Evolutionary conservation across 257 asterid species (phyloP), one percentile per base, ranked within the genome.

Genomic region (Lycium barbarum): DNA sequence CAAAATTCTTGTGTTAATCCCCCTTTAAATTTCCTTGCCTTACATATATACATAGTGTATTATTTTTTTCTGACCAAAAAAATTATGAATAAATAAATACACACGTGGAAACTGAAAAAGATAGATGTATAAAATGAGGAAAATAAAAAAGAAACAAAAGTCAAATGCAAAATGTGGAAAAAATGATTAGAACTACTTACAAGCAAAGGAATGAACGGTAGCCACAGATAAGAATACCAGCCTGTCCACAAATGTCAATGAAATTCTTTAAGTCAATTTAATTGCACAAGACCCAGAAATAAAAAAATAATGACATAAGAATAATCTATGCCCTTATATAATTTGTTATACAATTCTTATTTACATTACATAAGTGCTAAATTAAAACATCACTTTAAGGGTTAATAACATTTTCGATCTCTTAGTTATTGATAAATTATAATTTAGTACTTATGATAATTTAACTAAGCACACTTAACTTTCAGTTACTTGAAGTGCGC

Each of bases 221-320:
- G 92, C 99, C 99, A 96, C 7, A 90, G 85, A 86, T 94, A 94
- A 26, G 99, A 94, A 84, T 92, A 91, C 96, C 95, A 93, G 83
- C 99, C 99, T 96, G 94, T 87, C 83, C 80, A 81, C 80, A 84
- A 26, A 68, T 59, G 26, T 68, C 66, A 33, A 45, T 63, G 38
- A 72, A 47, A 73, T 58, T 33, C 3, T 22, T 83, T 59, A 73
- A 26, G 84, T 78, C 68, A 70, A 79, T 3, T 13, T 8, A 35
- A 47, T 67, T 53, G 33, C 22, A 58, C 18, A 74, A 74, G 18
- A 55, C 61, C 20, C 0, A 7, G 20, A 55, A 13, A 55, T 12
- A 14, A 14, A 14, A 36, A 6, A 11, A 9, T 22, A 68, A 33
- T 1, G 13, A 18, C 9, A 57, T 35, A 72, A 40, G 35, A 40